These are phyloP conservation scores for Crithidia mellificae DNA, from an alignment of 208 protist genomes.

Conservation along the genomic window DNA sequence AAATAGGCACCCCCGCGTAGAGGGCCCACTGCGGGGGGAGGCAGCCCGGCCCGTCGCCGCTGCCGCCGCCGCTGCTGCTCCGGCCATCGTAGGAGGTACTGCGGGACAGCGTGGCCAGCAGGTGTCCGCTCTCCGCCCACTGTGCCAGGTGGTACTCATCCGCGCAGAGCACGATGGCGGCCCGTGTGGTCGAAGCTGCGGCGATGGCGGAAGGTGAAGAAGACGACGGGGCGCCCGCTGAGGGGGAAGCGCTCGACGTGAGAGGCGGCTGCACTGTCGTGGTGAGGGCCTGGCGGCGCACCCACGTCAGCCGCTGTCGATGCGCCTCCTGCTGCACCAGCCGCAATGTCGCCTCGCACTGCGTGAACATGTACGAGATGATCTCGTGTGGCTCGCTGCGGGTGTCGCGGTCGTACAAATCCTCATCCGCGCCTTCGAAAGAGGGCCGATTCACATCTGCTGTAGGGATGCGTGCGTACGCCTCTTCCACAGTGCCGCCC, in stretches of 20 bases:
- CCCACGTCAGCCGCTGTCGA: slow-evolving; percentile 4
- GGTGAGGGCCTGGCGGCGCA: slow-evolving; percentile 1
- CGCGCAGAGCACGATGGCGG: slow-evolving; percentile 10
- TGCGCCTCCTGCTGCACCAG: slow-evolving; percentile 11
- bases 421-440: neutral
- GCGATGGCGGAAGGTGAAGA: no score
- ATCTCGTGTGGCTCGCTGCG: neutral
- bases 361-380: neutral
- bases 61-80: neutral
- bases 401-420: neutral
- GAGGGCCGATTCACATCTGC: neutral
- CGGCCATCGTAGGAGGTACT: neutral
- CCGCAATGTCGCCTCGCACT: slow-evolving; percentile 15
- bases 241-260: neutral
- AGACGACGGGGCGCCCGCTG: neutral
- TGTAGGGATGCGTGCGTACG: neutral
- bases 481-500: neutral
- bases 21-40: neutral
- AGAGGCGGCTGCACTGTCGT: neutral
- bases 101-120: neutral
- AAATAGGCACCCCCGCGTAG: slow-evolving; percentile 3
- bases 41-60: neutral
- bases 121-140: slow-evolving; percentile 7
- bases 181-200: neutral
- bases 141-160: slow-evolving; percentile 14